Evolutionary conservation across 345 rosid genomes (phyloP).

Genomic region (Aquilaria yunnanensis): DNA sequence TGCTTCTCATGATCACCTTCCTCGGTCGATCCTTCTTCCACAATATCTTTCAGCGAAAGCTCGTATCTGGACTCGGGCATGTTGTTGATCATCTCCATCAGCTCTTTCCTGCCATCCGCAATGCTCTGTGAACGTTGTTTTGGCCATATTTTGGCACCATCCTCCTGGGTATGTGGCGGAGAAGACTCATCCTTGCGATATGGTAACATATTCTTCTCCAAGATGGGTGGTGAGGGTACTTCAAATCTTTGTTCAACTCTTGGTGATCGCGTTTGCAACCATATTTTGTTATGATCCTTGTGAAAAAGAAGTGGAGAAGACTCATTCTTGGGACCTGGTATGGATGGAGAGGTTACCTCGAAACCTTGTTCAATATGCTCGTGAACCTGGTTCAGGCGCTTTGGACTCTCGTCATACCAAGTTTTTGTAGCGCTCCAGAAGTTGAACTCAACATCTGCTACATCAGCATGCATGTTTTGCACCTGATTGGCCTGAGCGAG

Average conservation of each 20-base stretch:
- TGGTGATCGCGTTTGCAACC: constrained; percentile 3
- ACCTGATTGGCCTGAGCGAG: constrained; percentile 1
- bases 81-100: constrained; percentile 44
- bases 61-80: constrained; percentile 47
- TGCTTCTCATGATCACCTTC: constrained; percentile 1
- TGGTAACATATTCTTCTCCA: constrained; percentile 3
- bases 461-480: not conserved
- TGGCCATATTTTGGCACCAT: constrained; percentile 21
- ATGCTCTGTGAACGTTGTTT: constrained; percentile 18
- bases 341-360: too few relatives aligned
- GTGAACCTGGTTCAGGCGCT: too few relatives aligned
- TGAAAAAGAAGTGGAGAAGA: not conserved
- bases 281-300: not conserved
- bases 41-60: constrained; percentile 53
- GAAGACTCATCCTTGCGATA: constrained; percentile 19
- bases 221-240: constrained; percentile 7
- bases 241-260: not conserved
- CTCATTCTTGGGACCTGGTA: too few relatives aligned
- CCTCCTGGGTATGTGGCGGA: constrained; percentile 28
- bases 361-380: too few relatives aligned
- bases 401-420: not conserved
- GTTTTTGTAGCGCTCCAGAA: constrained; percentile 29
- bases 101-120: constrained; percentile 45
- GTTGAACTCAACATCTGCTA: constrained; percentile 25
- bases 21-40: constrained; percentile 17